A percentile compares a stretch with the other conserved stretches of the same genome.
phyloP scores from a whole-genome alignment of 2,329 filamentous ascomycete species.

The Sordariomycetes sp. region DNA sequence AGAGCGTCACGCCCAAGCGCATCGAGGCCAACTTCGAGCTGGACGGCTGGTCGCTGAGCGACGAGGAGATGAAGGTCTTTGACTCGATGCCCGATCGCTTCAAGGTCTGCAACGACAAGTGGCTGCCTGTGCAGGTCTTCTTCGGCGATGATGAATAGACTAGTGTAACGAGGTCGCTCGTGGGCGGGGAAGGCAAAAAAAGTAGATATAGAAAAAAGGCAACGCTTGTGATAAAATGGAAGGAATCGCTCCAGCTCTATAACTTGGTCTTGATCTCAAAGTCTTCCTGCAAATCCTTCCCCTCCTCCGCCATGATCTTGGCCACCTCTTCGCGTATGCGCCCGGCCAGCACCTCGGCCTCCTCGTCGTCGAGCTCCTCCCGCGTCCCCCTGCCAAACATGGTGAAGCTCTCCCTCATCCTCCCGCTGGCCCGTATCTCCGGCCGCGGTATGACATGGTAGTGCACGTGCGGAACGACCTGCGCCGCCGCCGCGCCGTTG shows the following conservation, averaged over 20 bases:
- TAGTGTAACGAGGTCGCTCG: not conserved
- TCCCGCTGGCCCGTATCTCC: conserved; percentile 46
- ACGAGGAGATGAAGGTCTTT: conserved; percentile 63
- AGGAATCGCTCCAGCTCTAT: conserved; percentile 8
- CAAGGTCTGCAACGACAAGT: conserved; percentile 71
- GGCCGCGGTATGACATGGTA: conserved; percentile 90
- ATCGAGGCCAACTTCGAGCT: conserved; percentile 70
- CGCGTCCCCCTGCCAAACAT: conserved; percentile 73
- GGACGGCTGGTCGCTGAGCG: conserved; percentile 64
- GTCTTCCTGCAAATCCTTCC: conserved; percentile 11
- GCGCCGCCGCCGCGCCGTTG: conserved; percentile 80
- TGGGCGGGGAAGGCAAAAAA: conserved; percentile 3
- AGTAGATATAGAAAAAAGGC: conserved; percentile 5
- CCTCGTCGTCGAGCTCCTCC: conserved; percentile 69
- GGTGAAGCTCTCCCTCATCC: conserved; percentile 58
- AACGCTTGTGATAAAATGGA: not conserved
- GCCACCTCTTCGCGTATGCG: conserved; percentile 41
- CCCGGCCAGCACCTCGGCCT: conserved; percentile 51
- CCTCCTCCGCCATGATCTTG: conserved; percentile 34
- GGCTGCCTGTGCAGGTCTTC: conserved; percentile 72
- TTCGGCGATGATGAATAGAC: conserved; percentile 70
- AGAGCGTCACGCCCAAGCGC: conserved; percentile 64
- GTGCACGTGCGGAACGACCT: conserved; percentile 89
- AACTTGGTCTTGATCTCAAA: conserved; percentile 23
- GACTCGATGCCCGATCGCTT: conserved; percentile 64